Percentiles rank a stretch among this genome's conserved stretches.
Conservation (phyloP, 495 filamentous ascomycete genomes). For the Tuber umbilicatum region DNA sequence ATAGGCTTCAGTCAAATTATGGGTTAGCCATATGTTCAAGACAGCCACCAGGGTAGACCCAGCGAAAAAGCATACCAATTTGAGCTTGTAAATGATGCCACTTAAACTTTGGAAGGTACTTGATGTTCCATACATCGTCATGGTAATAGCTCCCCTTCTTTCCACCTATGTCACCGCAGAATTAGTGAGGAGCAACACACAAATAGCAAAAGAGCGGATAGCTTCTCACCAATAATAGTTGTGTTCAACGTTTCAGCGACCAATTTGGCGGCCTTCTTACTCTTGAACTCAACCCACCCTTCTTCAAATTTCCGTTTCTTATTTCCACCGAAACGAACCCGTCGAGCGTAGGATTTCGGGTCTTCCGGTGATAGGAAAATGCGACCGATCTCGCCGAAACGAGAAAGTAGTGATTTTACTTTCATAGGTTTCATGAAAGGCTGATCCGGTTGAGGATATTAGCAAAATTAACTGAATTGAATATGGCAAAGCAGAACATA, state of each 20-base stretch:
- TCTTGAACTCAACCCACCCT: slow-evolving; percentile 87
- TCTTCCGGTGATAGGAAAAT: slow-evolving; percentile 85
- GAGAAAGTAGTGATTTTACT: slow-evolving; percentile 66
- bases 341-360: slow-evolving; percentile 52
- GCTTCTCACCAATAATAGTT: slow-evolving; percentile 51
- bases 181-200: not conserved
- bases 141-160: slow-evolving; percentile 83
- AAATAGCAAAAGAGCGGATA: not conserved
- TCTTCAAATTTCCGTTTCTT: slow-evolving; percentile 82
- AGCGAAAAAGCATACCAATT: slow-evolving; percentile 43
- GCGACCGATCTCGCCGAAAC: slow-evolving; percentile 70
- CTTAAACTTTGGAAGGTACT: slow-evolving; percentile 78
- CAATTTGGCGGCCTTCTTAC: slow-evolving; percentile 70
- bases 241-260: slow-evolving; percentile 82
- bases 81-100: slow-evolving; percentile 59
- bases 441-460: slow-evolving; percentile 2
- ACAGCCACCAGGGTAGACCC: slow-evolving; percentile 63
- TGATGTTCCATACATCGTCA: slow-evolving; percentile 86
- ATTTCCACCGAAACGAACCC: slow-evolving; percentile 67
- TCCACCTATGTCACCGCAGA: slow-evolving; percentile 50
- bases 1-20: slow-evolving; percentile 22
- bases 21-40: not conserved
- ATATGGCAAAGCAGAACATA: slow-evolving; percentile 8
- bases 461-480: not conserved
- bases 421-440: slow-evolving; percentile 91